Percentiles rank a stretch among this genome's conserved stretches.
Evolutionary conservation across 495 filamentous ascomycete genomes (phyloP).

Genomic region (Evernia prunastri): DNA sequence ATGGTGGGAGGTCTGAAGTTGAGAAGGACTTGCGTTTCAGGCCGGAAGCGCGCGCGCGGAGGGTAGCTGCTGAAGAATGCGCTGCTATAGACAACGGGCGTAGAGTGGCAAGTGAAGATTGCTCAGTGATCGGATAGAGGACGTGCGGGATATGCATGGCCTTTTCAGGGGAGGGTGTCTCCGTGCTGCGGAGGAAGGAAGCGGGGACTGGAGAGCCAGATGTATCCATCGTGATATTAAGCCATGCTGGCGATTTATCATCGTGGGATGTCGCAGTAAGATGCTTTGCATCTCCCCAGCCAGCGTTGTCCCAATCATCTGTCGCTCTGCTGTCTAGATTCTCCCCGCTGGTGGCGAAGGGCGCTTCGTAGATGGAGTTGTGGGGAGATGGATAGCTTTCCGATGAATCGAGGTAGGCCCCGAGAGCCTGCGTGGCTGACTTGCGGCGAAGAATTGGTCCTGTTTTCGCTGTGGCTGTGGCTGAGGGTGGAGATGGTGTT

Average conservation of each 20-base stretch:
- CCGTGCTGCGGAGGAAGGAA: conserved; percentile 14
- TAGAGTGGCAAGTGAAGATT: conserved; percentile 21
- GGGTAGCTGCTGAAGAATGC: conserved; percentile 12
- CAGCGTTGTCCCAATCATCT: neutral
- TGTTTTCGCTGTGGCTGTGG: conserved; percentile 12
- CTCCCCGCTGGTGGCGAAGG: conserved; percentile 14
- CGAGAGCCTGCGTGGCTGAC: conserved; percentile 22
- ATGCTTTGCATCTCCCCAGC: neutral
- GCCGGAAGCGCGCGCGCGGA: conserved; percentile 19
- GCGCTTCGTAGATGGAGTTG: conserved; percentile 41
- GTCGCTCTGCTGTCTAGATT: neutral
- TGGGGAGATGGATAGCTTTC: conserved; percentile 37
- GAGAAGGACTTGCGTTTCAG: conserved; percentile 21
- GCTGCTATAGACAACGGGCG: conserved; percentile 13
- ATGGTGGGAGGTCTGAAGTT: conserved; percentile 19
- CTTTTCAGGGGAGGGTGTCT: neutral
- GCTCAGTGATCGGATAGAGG: conserved; percentile 23
- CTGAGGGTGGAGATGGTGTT: conserved; percentile 16
- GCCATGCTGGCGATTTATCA: conserved; percentile 15
- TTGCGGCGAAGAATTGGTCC: conserved; percentile 17
- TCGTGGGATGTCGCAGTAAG: neutral
- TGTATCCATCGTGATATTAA: conserved; percentile 15
- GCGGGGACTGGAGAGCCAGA: conserved; percentile 18
- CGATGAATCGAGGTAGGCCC: conserved; percentile 31
- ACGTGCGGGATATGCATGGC: conserved; percentile 16